Conservation (phyloP, 805 yeast species). For the Naumovozyma castellii region DNA sequence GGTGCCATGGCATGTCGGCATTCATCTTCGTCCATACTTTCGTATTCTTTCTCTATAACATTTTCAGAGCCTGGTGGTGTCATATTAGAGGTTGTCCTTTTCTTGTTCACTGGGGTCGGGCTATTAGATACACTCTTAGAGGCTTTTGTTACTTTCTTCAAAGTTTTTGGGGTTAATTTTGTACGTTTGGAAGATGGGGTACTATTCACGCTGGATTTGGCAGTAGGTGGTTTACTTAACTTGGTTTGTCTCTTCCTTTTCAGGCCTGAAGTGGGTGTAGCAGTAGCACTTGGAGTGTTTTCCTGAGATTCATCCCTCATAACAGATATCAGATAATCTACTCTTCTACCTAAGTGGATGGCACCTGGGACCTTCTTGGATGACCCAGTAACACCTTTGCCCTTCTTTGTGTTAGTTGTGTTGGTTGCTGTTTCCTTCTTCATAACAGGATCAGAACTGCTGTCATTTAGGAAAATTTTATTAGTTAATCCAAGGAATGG, state of each 20-base stretch:
- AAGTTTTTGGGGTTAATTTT: background rate
- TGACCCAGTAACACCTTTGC: constrained; percentile 23
- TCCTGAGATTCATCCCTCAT: constrained; percentile 44
- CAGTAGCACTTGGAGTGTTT: constrained; percentile 6
- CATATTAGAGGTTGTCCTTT: constrained; percentile 13
- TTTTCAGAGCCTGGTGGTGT: constrained; percentile 14
- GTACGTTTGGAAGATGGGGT: constrained; percentile 7
- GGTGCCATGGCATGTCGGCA: constrained; percentile 57
- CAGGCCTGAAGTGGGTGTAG: constrained; percentile 19
- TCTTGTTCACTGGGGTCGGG: constrained; percentile 17
- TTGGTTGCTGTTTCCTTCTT: constrained; percentile 2
- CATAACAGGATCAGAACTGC: constrained; percentile 11
- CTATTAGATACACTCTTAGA: background rate
- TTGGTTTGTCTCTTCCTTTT: constrained; percentile 24
- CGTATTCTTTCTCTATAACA: constrained; percentile 43
- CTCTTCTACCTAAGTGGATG: constrained; percentile 84
- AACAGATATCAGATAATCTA: constrained; percentile 72
- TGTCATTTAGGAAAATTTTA: constrained; percentile 62
- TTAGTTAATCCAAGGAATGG: constrained; percentile 81
- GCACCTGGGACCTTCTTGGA: constrained; percentile 78
- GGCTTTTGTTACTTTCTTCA: background rate
- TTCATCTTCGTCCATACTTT: constrained; percentile 65
- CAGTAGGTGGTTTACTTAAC: background rate
- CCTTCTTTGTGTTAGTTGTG: constrained; percentile 9
- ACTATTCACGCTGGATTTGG: background rate